These are phyloP conservation scores for Trichoderma endophyticum DNA, from an alignment of 2,329 filamentous ascomycete genomes.

Conservation along the genomic window DNA sequence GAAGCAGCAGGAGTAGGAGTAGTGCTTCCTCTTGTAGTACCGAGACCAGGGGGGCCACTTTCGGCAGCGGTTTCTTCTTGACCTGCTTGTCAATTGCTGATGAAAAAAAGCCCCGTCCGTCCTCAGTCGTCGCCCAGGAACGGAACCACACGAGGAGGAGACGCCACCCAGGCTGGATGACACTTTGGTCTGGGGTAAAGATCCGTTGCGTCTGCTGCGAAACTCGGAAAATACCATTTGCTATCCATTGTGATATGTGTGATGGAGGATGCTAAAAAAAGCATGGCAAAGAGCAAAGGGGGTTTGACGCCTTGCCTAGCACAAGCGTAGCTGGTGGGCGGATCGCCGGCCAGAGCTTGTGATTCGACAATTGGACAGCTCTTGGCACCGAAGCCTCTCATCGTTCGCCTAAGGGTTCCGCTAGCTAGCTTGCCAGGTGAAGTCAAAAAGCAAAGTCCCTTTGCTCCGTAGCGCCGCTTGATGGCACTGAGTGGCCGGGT, in stretches of 20 bases:
- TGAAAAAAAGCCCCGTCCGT: not conserved
- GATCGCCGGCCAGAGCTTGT: slow-evolving; percentile 8
- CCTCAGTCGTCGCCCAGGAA: not conserved
- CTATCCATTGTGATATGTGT: slow-evolving; percentile 6
- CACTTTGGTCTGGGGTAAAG: slow-evolving; percentile 3
- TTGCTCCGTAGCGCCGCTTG: not conserved
- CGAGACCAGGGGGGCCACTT: slow-evolving; percentile 11
- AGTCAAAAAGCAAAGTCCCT: not conserved
- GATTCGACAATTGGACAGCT: slow-evolving; percentile 18
- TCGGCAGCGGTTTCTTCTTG: slow-evolving; percentile 3
- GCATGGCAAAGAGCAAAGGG: slow-evolving; percentile 10
- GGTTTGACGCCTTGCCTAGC: slow-evolving; percentile 1
- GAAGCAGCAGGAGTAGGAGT: not conserved
- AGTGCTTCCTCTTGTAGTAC: not conserved
- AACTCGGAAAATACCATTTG: not conserved
- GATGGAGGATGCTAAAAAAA: not conserved
- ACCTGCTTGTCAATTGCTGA: not conserved
- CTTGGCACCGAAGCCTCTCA: not conserved
- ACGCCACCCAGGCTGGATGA: slow-evolving; percentile 1
- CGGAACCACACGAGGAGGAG: slow-evolving; percentile 8
- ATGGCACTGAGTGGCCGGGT: not conserved
- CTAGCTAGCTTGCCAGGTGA: slow-evolving; percentile 13
- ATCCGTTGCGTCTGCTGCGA: not conserved
- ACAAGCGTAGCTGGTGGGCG: slow-evolving; percentile 12
- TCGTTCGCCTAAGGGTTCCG: slow-evolving; percentile 6